Conservation (phyloP, 75 land plant species). For the Cryptomeria japonica region DNA sequence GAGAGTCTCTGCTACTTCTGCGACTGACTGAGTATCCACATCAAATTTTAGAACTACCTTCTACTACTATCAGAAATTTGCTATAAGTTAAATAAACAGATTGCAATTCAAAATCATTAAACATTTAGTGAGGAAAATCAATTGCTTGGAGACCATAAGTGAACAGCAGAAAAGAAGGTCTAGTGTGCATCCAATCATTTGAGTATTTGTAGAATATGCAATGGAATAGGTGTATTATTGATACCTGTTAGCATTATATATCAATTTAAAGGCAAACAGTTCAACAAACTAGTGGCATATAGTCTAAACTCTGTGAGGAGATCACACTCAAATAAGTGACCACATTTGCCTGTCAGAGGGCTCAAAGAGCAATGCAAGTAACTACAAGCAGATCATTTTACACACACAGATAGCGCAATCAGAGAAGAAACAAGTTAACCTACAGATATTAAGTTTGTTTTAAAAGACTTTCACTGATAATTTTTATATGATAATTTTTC, state of each 20-base stretch:
- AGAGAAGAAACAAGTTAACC: too few relatives aligned
- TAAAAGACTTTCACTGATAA: too few relatives aligned
- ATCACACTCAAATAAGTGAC: not conserved
- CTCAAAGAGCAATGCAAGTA: not conserved
- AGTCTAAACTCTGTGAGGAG: not conserved
- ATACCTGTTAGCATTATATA: not conserved
- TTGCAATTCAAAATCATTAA: not conserved
- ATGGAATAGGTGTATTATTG: not conserved
- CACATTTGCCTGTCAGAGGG: not conserved
- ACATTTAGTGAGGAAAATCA: not conserved
- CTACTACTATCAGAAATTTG: not conserved
- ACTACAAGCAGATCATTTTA: not conserved
- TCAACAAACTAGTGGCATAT: not conserved
- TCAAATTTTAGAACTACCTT: slow-evolving; percentile 1
- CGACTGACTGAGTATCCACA: slow-evolving; percentile 58
- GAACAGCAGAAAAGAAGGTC: not conserved
- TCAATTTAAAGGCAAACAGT: not conserved
- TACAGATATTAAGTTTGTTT: too few relatives aligned
- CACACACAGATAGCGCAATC: too few relatives aligned
- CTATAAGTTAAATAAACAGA: not conserved
- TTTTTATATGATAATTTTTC: too few relatives aligned
- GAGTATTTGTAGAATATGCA: not conserved
- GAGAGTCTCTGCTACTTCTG: slow-evolving; percentile 89
- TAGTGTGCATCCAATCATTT: not conserved
- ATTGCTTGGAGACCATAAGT: not conserved